These are phyloP conservation scores for Citrus reticulata DNA, from an alignment of 345 rosid genomes.

Conservation along the genomic window DNA sequence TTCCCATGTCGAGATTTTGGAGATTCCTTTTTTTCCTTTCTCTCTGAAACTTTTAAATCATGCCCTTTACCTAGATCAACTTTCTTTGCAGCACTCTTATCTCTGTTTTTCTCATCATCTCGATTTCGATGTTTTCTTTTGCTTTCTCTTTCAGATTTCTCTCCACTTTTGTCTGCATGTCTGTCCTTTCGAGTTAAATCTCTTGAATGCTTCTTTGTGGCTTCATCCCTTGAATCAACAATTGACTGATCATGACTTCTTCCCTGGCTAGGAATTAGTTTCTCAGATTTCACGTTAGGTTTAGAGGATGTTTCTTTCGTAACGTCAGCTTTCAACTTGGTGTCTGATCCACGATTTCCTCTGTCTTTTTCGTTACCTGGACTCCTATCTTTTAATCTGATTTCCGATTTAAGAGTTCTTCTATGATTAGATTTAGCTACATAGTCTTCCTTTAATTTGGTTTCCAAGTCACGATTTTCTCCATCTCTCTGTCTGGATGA, in stretches of 20 bases:
- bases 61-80: constrained; percentile 44
- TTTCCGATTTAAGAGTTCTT: constrained; percentile 27
- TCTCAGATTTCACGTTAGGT: constrained; percentile 28
- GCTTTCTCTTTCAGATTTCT: constrained; percentile 41
- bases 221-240: constrained; percentile 32
- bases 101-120: constrained; percentile 39
- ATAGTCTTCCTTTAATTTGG: constrained; percentile 27
- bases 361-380: constrained; percentile 15
- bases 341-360: constrained; percentile 25
- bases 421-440: constrained; percentile 14
- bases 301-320: constrained; percentile 28
- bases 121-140: constrained; percentile 48
- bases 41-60: constrained; percentile 41
- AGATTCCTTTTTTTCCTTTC: constrained; percentile 48
- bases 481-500: constrained; percentile 13
- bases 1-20: constrained; percentile 49
- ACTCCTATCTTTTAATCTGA: constrained; percentile 37
- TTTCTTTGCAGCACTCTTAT: constrained; percentile 34
- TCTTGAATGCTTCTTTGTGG: constrained; percentile 45
- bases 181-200: constrained; percentile 38
- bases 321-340: constrained; percentile 39
- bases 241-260: constrained; percentile 27
- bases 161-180: constrained; percentile 31
- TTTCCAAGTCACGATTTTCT: constrained; percentile 23
- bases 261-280: constrained; percentile 31